Base-by-base conservation (phyloP, 1,284 basidiomycete genomes). In the Trichosporon ovoides region DNA sequence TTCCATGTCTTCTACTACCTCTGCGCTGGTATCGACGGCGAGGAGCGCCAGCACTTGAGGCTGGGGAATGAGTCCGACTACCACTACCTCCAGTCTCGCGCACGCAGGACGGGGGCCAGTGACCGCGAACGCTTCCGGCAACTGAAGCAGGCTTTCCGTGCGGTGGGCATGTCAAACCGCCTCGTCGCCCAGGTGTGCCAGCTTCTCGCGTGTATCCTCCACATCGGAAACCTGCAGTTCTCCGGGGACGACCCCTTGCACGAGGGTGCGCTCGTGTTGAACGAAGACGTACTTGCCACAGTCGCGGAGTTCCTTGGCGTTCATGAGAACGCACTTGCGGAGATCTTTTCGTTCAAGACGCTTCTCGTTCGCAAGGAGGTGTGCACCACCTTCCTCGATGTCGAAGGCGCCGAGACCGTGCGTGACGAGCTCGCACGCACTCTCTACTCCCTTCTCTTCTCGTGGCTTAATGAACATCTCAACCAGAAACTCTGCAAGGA, bases 1-100 rank as follows among this genome's bases (percentile, higher is more conserved):
- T 98, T 98, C 77, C 93, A 98, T 76, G 89, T 95, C 50, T 96
- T 98, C 77, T 95, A 97, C 77, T 94, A 96, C 77, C 84, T 98
- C 68, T 84, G 93, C 56, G 87, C 91, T 1, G 95, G 95, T 38
- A 91, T 93, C 1, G 84, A 87, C 0, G 75, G 83, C 0, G 94
- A 98, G 68, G 95, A 98, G 74, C 81, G 90, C 38, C 83, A 87
- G 43, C 90, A 94, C 73, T 83, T 98, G 55, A 87, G 88, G 63
- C 83, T 98, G 16, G 79, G 83, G 50, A 88, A 87, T 71, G 81
- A 84, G 3, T 66, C 72, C 46, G 82, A 83, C 4, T 96, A 91
- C 71, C 85, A 90, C 1, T 95, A 93, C 70, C 84, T 97, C 3
- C 89, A 89, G 7, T 66, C 66, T 46, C 60, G 72, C 51, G 68